Evolutionary conservation across 2,329 filamentous ascomycete species (phyloP).

Genomic region (Ascochyta rabiei): DNA sequence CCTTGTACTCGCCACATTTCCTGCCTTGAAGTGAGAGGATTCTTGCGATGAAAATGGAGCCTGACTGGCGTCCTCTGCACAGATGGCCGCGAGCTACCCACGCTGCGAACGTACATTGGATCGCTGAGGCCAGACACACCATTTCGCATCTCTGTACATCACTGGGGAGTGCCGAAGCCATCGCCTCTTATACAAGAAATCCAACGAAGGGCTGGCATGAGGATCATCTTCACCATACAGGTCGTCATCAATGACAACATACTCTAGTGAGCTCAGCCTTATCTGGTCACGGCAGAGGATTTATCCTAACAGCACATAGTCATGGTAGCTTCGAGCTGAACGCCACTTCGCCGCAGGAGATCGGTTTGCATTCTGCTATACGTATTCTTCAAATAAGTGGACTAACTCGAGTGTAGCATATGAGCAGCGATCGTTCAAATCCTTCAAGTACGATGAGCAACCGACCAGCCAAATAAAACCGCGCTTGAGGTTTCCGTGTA

Average conservation of each 20-base stretch:
- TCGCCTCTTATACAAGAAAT: conserved; percentile 35
- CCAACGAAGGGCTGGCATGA: conserved; percentile 29
- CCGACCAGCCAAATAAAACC: conserved; percentile 58
- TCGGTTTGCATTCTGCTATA: conserved; percentile 23
- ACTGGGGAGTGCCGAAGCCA: conserved; percentile 37
- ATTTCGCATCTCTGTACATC: conserved; percentile 46
- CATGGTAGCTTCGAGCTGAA: conserved; percentile 35
- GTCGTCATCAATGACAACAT: conserved; percentile 37
- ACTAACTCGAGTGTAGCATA: conserved; percentile 21
- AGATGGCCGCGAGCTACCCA: conserved; percentile 41
- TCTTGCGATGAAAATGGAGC: background rate
- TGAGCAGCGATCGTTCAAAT: conserved; percentile 30
- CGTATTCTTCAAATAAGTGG: background rate
- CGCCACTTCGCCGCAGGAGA: conserved; percentile 41
- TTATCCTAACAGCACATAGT: conserved; percentile 31
- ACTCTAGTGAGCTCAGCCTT: conserved; percentile 34
- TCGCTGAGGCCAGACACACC: conserved; percentile 34
- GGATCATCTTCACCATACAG: conserved; percentile 36
- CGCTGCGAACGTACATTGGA: conserved; percentile 39
- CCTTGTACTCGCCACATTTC: background rate
- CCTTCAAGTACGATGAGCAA: conserved; percentile 43
- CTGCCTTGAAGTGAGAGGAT: background rate
- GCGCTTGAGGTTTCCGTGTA: conserved; percentile 72
- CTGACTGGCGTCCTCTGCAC: background rate
- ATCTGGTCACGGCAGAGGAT: conserved; percentile 18